Evolutionary conservation across 2,329 filamentous ascomycete species (phyloP), one percentile per base, ranked within the genome.

Genomic region (Monilinia vaccinii-corymbosi): DNA sequence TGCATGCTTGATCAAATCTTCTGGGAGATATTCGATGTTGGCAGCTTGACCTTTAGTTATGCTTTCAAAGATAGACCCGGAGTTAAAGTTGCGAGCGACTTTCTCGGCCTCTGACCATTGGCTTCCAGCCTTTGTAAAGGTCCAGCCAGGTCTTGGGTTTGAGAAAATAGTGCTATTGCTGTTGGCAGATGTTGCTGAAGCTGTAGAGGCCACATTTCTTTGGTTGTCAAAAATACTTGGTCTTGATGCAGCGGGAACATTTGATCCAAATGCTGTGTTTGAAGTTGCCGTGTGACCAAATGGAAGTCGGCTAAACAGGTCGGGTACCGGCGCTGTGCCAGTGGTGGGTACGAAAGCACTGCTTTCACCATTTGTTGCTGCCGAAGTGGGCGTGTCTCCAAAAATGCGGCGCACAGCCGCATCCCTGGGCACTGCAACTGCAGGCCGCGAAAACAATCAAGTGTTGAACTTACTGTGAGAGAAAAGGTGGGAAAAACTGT

Each of bases 1-100:
- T 9, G 58, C 58, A 40, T 61, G 40, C 18, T 34, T 55, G 32
- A 65, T 6, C 44, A 66, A 52, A 23, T 38, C 49, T 32, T 42
- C 23, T 3, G 31, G 49, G 4, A 16, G 28, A n/a, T 32, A 13
- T 13, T 55, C 49, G 5, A 36, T n/a, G 9, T 28, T 34, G 21
- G 21, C 7, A 8, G 49, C 11, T 13, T n/a, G 16, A 28, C 5
- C 21, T 16, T 9, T 18, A 32, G 9, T 28, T 23, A 23, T 28
- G 5, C 11, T 14, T n/a, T 10, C 36, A 28, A 31, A 44, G 1
- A 44, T 13, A 44, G 8, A 1, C n/a, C 14, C 18, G 13, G 13
- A 10, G 2, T 9, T 11, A 10, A 42, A 21, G 16, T 10, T n/a
- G 8, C 16, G 38, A 42, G 9, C 2, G 23, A 9, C n/a, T 23